Percentiles rank a stretch among this genome's conserved stretches.
Evolutionary conservation across 129 eudicot genomes (phyloP).

Genomic region (Chrysanthemum makinoi): DNA sequence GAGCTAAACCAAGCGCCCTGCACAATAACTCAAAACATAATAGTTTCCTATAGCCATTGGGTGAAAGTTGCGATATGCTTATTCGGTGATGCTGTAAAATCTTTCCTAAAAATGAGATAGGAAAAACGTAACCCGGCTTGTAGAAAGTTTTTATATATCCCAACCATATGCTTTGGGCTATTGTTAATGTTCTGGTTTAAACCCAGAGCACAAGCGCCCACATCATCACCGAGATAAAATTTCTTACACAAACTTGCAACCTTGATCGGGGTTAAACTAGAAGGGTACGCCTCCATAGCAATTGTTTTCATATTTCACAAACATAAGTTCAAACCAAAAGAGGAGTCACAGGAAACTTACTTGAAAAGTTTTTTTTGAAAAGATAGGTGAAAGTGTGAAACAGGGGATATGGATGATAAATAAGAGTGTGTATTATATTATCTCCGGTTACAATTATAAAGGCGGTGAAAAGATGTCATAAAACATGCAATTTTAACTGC

Average conservation of each 20-base stretch:
- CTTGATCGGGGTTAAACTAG: not conserved
- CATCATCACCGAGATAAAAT: not conserved
- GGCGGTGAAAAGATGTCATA: no score
- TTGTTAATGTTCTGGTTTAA: not conserved
- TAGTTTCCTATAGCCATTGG: not conserved
- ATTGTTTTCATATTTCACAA: no score
- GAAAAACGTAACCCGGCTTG: not conserved
- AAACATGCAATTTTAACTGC: no score
- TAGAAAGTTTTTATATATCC: not conserved
- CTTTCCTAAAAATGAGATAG: not conserved
- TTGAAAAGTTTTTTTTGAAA: no score
- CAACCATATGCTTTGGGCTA: not conserved
- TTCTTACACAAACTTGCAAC: not conserved
- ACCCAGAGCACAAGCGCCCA: not conserved
- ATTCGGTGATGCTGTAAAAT: not conserved
- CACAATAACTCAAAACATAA: not conserved
- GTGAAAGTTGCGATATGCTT: not conserved
- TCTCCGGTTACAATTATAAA: no score
- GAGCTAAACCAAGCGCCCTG: not conserved
- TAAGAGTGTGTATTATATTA: no score
- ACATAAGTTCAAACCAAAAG: no score
- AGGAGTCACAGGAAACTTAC: no score
- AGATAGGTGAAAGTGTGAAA: no score
- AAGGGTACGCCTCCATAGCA: not conserved
- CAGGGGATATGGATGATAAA: no score